Conservation (phyloP, 2,329 filamentous ascomycete species). For the Cordyceps cateniannulata region DNA sequence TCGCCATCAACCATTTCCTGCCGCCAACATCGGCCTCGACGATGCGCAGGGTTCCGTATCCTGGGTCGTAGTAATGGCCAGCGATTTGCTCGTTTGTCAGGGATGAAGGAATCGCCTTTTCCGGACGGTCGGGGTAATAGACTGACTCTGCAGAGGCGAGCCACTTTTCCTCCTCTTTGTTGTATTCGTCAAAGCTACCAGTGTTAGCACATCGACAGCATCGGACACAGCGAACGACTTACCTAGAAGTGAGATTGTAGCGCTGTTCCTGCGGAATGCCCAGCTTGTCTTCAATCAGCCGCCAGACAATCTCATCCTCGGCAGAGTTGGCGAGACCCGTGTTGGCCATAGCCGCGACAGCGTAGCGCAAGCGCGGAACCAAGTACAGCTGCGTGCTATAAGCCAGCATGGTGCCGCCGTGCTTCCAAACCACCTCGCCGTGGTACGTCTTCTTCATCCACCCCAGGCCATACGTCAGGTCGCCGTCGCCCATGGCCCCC, state of each 20-base stretch:
- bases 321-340: slow-evolving; percentile 1
- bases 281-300: slow-evolving; percentile 9
- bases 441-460: slow-evolving; percentile 9
- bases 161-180: neutral
- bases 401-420: neutral
- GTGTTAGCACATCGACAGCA: neutral
- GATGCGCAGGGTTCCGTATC: slow-evolving; percentile 6
- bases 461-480: slow-evolving; percentile 6
- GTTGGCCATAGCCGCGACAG: slow-evolving; percentile 3
- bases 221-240: neutral
- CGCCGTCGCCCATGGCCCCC: neutral
- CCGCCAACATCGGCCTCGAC: neutral
- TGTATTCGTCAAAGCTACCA: neutral
- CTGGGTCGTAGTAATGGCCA: slow-evolving; percentile 9
- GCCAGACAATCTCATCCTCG: slow-evolving; percentile 5
- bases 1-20: slow-evolving; percentile 4
- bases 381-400: slow-evolving; percentile 4
- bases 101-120: neutral
- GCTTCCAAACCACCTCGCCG: slow-evolving; percentile 5
- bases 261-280: neutral
- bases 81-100: neutral
- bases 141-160: neutral
- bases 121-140: slow-evolving; percentile 7
- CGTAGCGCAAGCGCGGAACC: neutral
- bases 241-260: slow-evolving; percentile 1